phyloP scores from a whole-genome alignment of 371 early-diverging fungal genomes.

The Rhizomucor pusillus region DNA sequence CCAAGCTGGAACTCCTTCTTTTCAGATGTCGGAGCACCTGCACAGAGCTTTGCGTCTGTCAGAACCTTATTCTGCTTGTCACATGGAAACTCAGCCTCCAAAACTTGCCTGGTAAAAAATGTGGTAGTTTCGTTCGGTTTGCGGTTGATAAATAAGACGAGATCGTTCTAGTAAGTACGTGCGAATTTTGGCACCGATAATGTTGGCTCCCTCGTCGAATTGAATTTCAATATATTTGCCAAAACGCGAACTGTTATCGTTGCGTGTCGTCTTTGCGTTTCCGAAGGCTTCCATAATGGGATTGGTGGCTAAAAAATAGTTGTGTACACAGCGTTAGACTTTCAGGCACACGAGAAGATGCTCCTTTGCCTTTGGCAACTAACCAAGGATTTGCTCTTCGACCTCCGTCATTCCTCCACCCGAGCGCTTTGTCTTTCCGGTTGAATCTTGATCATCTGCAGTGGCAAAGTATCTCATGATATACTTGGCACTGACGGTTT shows the following conservation, averaged over 20 bases:
- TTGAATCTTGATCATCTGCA: slow-evolving; percentile 68
- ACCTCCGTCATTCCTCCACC: slow-evolving; percentile 70
- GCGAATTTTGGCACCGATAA: slow-evolving; percentile 89
- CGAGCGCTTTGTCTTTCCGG: slow-evolving; percentile 31
- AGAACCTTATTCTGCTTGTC: too few species aligned
- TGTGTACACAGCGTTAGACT: background rate
- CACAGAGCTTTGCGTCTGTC: slow-evolving; percentile 60
- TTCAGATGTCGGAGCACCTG: slow-evolving; percentile 78
- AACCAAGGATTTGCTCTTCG: slow-evolving; percentile 76
- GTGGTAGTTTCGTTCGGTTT: slow-evolving; percentile 94
- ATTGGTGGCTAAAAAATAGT: slow-evolving; percentile 75
- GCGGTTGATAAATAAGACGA: slow-evolving; percentile 87
- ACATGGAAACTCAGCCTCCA: too few species aligned
- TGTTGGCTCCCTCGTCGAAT: slow-evolving; percentile 69
- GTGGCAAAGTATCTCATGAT: slow-evolving; percentile 98
- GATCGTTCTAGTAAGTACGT: slow-evolving; percentile 96
- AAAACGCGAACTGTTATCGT: slow-evolving; percentile 97
- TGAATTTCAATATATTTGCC: slow-evolving; percentile 96
- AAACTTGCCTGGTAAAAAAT: slow-evolving; percentile 87
- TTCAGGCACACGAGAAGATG: background rate
- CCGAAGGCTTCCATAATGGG: slow-evolving; percentile 99
- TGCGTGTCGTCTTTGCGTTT: slow-evolving; percentile 97
- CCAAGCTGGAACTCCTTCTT: slow-evolving; percentile 68
- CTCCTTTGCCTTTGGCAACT: background rate
- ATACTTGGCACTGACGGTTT: slow-evolving; percentile 94